Percentiles rank a stretch among this genome's conserved stretches.
Conservation (phyloP, 2,329 filamentous ascomycete genomes). For the Exophiala sideris region DNA sequence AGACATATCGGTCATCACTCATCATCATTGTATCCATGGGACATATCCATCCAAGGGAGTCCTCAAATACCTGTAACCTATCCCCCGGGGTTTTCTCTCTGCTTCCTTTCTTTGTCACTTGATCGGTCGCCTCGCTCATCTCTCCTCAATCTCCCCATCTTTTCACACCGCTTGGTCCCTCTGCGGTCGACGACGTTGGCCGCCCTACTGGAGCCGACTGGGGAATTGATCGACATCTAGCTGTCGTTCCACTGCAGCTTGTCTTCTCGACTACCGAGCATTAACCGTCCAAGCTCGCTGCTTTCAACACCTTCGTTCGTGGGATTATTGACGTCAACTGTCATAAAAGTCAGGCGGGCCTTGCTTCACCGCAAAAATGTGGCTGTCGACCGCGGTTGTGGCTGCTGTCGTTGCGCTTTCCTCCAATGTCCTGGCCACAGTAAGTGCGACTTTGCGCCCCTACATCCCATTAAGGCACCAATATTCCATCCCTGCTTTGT, state of each 20-base stretch:
- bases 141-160: no score
- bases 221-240: not conserved
- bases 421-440: constrained; percentile 13
- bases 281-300: not conserved
- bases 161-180: no score
- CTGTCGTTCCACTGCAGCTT: not conserved
- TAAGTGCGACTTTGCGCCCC: constrained; percentile 9
- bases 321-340: constrained; percentile 10
- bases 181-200: no score
- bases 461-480: not conserved
- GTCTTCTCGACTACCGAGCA: not conserved
- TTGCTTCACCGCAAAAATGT: constrained; percentile 12
- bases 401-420: constrained; percentile 16
- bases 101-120: no score
- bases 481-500: not conserved
- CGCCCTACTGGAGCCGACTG: no score
- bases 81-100: no score
- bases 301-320: not conserved
- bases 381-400: constrained; percentile 16
- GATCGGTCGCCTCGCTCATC: no score
- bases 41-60: no score
- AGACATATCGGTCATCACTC: no score
- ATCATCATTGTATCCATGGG: no score
- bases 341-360: not conserved
- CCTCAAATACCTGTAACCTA: no score